Base-by-base conservation (phyloP, 2,329 filamentous ascomycete species). In the Sclerotinia borealis region DNA sequence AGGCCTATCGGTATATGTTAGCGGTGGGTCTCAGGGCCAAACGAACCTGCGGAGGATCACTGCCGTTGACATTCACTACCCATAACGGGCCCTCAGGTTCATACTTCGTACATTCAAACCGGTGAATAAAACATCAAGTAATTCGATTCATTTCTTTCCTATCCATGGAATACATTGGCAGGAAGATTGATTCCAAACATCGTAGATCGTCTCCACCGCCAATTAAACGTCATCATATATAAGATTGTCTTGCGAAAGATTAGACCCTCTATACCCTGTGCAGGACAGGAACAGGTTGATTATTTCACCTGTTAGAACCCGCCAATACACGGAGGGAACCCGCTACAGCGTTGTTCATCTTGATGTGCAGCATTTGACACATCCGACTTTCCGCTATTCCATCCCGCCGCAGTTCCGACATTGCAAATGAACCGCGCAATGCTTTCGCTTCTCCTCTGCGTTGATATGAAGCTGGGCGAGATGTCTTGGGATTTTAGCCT, bases 11-110 rank as follows among this genome's bases (percentile, higher is more conserved):
- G n/a, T n/a, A n/a, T 13, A 47, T 72, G 68, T 56, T 29, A 34
- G 13, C 61, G 67, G 29, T 72, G 68, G n/a, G n/a, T 55, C 58
- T 61, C 13, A 65, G 54, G 9, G 63, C 63, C 13, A 65, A 67
- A n/a, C 59, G 64, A 15, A 64, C 51, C 47, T 72, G 69, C 63
- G 70, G 68, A 48, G 67, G 68, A 9, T 71, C 48, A 47, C 22
- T n/a, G 4, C 9, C 9, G 11, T n/a, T 39, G 8, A 6, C 31
- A 17, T 11, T 29, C 7, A 4, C 29, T 15, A 17, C 31, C 22
- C 2, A 11, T 9, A 55, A 13, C 8, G 17, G 31, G 11, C 51
- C 13, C 52, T 48, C n/a, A 62, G 22, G 48, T 48, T 56, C 39
- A 27, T 61, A 13, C 59, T 48, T 22, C 31, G 6, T 17, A 34